These are phyloP conservation scores for Globisporangium nagaii DNA, from an alignment of 352 stramenopile genomes.

Conservation along the genomic window DNA sequence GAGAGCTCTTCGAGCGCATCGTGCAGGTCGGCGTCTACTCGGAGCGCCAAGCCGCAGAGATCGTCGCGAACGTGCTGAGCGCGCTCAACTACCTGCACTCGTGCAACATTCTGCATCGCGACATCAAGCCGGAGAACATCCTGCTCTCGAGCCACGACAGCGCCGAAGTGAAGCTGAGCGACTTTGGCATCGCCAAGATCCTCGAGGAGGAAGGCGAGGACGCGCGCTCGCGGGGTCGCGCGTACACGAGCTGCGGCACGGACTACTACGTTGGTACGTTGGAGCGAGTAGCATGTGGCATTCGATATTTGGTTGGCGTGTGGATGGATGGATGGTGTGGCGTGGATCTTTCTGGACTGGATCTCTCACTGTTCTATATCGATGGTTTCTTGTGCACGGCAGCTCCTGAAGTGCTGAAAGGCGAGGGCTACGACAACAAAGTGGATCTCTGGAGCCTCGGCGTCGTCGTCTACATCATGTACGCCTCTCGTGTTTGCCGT, in stretches of 20 bases:
- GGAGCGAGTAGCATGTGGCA: not conserved
- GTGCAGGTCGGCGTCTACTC: conserved; percentile 79
- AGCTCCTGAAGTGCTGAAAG: conserved; percentile 80
- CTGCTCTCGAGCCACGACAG: conserved; percentile 70
- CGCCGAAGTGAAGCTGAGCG: conserved; percentile 71
- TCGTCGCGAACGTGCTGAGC: conserved; percentile 65
- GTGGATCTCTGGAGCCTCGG: conserved; percentile 84
- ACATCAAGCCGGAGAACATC: conserved; percentile 85
- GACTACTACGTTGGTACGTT: conserved; percentile 81
- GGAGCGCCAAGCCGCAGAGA: conserved; percentile 71
- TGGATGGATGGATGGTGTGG: not conserved
- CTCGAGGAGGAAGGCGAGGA: conserved; percentile 76
- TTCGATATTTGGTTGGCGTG: not conserved
- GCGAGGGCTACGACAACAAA: conserved; percentile 84
- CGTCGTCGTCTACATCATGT: conserved; percentile 88
- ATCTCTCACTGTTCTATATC: not conserved
- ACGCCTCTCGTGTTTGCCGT: conserved; percentile 12
- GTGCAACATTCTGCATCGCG: conserved; percentile 76
- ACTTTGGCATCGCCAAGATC: conserved; percentile 84
- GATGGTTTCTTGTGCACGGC: not conserved
- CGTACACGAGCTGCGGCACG: conserved; percentile 85
- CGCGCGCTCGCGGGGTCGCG: conserved; percentile 54
- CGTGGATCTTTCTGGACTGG: not conserved
- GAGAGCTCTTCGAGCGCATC: conserved; percentile 82
- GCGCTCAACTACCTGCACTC: conserved; percentile 74